phyloP scores from a whole-genome alignment of 2,329 filamentous ascomycete genomes.

The Claviceps arundinis region DNA sequence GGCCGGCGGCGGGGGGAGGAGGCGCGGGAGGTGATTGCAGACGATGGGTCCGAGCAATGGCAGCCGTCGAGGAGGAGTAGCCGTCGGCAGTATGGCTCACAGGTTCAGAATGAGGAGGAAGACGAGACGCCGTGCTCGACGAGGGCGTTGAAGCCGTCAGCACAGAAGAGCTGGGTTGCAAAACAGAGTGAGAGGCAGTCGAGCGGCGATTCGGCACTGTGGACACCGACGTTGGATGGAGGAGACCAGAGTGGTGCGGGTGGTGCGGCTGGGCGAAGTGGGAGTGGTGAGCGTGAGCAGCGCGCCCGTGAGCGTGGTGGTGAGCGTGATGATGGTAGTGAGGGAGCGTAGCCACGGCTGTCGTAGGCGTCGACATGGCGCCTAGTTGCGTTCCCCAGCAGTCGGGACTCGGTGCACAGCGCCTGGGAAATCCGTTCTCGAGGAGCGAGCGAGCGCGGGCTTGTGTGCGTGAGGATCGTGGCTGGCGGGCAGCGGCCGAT shows the following conservation, averaged over 20 bases:
- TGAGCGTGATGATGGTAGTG: slow-evolving; percentile 31
- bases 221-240: slow-evolving; percentile 8
- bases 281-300: slow-evolving; percentile 9
- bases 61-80: slow-evolving; percentile 21
- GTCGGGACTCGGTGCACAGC: background rate
- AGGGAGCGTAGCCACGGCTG: slow-evolving; percentile 59
- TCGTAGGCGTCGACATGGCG: slow-evolving; percentile 69
- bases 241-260: slow-evolving; percentile 7
- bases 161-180: slow-evolving; percentile 10
- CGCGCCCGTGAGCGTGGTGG: slow-evolving; percentile 23
- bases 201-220: slow-evolving; percentile 15
- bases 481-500: too few relatives aligned
- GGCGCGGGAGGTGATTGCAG: slow-evolving; percentile 18
- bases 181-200: slow-evolving; percentile 14
- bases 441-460: background rate
- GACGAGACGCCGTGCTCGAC: slow-evolving; percentile 13
- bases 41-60: slow-evolving; percentile 12
- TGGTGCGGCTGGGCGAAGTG: slow-evolving; percentile 1
- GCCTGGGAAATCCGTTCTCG: background rate
- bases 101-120: slow-evolving; percentile 15
- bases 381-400: slow-evolving; percentile 1
- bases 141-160: slow-evolving; percentile 13
- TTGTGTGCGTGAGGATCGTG: background rate
- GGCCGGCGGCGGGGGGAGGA: slow-evolving; percentile 18
- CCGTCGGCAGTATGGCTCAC: slow-evolving; percentile 12